Evolutionary conservation across 2,329 filamentous ascomycete species (phyloP), one percentile per base, ranked within the genome.

Genomic region (Sphaceloma murrayae): DNA sequence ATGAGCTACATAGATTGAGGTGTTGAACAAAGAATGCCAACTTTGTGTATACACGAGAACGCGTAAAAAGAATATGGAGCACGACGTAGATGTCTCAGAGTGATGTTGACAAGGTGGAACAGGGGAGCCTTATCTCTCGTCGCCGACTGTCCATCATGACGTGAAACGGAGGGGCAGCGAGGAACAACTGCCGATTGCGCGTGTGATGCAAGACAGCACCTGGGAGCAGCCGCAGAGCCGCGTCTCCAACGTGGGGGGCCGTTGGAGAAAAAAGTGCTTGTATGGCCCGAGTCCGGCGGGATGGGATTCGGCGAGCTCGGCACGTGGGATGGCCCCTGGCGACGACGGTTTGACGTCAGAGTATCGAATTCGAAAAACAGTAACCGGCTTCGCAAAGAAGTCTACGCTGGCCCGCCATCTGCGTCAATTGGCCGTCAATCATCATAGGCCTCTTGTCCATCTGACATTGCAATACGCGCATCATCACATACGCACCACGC

Each of bases 51-150:
- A 40, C 10, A 40, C 36, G 30, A 40, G 22, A n/a, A n/a, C n/a
- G n/a, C n/a, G n/a, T n/a, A n/a, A n/a, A 40, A 40, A 40, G 36
- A 40, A 40, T 6, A 10, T 40, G 22, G 11, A 9, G 17, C 16
- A 40, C 13, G 18, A 14, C n/a, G n/a, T n/a, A 18, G 30, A 40
- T 29, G 36, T 40, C 36, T 40, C 36, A 40, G 36, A 40, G 24
- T 40, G 36, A 40, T 40, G 36, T 40, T 18, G 26, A 29, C 36
- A 40, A 17, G 22, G 24, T 40, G 36, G 36, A 40, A 40, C 36
- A 40, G 36, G 36, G 24, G 24, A 29, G 36, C 36, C 22, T 40
- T 40, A 40, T 40, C 36, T 40, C 36, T 40, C 10, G 34, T 22
- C 11, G 17, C 17, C 34, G 13, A 18, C 27, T 40, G 36, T 40